Conservation (phyloP, 345 rosid genomes). For the Eucalyptus virginea region DNA sequence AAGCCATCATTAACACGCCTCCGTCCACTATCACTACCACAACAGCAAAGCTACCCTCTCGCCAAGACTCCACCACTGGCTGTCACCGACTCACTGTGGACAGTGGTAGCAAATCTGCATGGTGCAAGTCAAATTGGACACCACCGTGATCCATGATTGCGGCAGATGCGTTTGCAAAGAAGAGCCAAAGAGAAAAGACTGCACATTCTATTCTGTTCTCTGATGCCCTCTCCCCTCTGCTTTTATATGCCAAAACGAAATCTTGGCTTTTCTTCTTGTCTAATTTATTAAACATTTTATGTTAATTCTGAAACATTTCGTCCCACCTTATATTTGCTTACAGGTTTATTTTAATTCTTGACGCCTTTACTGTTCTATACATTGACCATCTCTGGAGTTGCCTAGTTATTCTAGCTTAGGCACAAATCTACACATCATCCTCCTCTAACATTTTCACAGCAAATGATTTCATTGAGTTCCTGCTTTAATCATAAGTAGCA, state of each 20-base stretch:
- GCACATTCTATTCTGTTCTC: not conserved
- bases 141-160: not conserved
- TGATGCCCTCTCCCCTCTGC: not conserved
- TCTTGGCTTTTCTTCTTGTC: not conserved
- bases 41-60: not conserved
- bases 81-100: not conserved
- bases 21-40: not conserved
- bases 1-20: not conserved
- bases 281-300: not conserved
- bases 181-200: not conserved
- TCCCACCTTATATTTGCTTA: not conserved
- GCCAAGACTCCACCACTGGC: not conserved
- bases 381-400: too few relatives aligned
- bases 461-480: too few relatives aligned
- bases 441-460: too few relatives aligned
- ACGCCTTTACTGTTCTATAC: not conserved
- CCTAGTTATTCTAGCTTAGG: too few relatives aligned
- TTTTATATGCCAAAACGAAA: not conserved
- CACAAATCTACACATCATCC: too few relatives aligned
- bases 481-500: too few relatives aligned
- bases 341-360: not conserved
- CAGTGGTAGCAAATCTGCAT: not conserved
- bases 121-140: not conserved
- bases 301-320: not conserved
- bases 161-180: not conserved